Percentiles rank a stretch among this genome's conserved stretches.
Conservation (phyloP, 768 basidiomycete genomes). For the Lactarius evosmus region DNA sequence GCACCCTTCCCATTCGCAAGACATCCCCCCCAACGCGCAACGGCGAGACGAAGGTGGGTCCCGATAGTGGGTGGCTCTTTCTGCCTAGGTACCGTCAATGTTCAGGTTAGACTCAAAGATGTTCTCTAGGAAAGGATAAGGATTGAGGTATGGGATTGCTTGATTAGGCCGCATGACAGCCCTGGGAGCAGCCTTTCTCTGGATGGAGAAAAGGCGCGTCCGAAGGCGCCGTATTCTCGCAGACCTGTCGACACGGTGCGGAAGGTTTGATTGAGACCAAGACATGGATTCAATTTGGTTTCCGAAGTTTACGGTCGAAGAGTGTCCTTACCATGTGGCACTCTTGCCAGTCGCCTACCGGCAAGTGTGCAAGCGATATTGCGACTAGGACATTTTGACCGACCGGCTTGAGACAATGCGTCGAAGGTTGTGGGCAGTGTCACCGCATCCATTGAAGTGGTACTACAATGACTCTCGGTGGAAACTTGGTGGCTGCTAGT, state of each 20-base stretch:
- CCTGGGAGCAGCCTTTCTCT: neutral
- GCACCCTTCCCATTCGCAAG: neutral
- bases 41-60: neutral
- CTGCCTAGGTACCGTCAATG: neutral
- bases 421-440: neutral
- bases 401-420: neutral
- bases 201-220: constrained; percentile 12
- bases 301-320: constrained; percentile 5
- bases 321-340: neutral
- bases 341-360: neutral
- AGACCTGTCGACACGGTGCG: neutral
- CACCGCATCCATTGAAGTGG: neutral
- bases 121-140: neutral
- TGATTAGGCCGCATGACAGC: neutral
- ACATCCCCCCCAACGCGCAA: neutral
- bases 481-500: neutral
- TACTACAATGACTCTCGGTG: neutral
- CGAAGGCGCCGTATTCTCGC: constrained; percentile 1
- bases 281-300: neutral
- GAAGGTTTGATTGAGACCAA: neutral
- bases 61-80: neutral
- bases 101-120: neutral
- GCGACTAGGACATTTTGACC: neutral
- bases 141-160: neutral
- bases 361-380: neutral